Evolutionary conservation across 2,329 filamentous ascomycete genomes (phyloP), one percentile per base, ranked within the genome.

Genomic region (Phialophora expanda): DNA sequence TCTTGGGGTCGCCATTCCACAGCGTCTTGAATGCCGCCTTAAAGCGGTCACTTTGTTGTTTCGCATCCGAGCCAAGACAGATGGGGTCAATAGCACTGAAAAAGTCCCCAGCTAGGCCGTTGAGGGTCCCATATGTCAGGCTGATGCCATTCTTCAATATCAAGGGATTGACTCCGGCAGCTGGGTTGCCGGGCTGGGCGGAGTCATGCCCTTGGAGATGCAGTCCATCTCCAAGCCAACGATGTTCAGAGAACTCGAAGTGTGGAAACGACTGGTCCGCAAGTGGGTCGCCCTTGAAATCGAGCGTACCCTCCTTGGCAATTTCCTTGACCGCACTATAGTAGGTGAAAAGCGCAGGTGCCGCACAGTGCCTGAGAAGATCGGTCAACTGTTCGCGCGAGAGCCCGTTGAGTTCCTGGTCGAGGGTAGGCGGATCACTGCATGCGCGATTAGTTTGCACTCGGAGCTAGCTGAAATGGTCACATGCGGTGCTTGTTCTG

Each of bases 71-170:
- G 4, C 50, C 50, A 8, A 5, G n/a, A 26, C 12, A 53, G 50
- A 53, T 53, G 24, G 50, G 50, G 12, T 53, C 22, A 26, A 17
- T 14, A 22, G 24, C 22, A 22, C 50, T 53, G 50, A 53, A 53
- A 11, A 53, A 53, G 50, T 53, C 50, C 50, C 50, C 50, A 22
- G 50, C 50, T 2, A 53, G 22, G n/a, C 50, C 50, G 14, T 53
- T 53, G 50, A 53, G 17, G 20, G 50, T 53, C 22, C 50, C 50
- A 14, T 53, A 53, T 20, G 50, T 22, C 50, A 53, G 22, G 50
- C 20, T 28, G 50, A 53, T 22, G 24, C 50, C 50, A 12, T 53
- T 53, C 22, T 53, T 53, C 24, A 53, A 28, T 11, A 5, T 53
- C 50, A 53, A 26, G 8, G 50, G 50, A 12, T 53, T 53, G n/a